Conservation (phyloP, 345 rosid species). For the Durio zibethinus region DNA sequence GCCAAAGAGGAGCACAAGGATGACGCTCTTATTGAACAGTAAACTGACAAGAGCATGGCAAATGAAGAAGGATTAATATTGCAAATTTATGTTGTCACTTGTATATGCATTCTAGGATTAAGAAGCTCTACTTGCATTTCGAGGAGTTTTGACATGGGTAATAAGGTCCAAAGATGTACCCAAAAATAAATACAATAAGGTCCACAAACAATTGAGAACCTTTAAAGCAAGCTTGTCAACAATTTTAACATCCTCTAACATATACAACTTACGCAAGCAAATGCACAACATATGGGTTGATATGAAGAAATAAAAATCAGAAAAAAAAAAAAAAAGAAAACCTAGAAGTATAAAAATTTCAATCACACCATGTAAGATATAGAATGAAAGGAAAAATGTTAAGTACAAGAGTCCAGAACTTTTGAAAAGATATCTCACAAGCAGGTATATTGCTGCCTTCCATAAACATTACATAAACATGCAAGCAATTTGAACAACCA, state of each 20-base stretch:
- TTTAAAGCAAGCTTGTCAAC: neutral
- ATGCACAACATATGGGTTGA: neutral
- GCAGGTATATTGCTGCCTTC: neutral
- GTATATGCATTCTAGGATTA: neutral
- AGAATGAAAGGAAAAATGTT: neutral
- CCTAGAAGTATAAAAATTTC: neutral
- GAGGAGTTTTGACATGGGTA: neutral
- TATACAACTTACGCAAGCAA: neutral
- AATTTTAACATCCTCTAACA: neutral
- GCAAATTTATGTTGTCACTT: neutral
- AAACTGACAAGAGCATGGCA: neutral
- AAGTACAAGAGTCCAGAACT: neutral
- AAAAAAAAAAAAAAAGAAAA: neutral
- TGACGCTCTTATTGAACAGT: neutral
- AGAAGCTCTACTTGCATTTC: neutral
- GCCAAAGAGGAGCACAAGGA: neutral
- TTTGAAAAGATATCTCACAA: neutral
- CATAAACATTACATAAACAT: neutral
- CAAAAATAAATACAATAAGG: neutral
- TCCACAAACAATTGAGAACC: neutral
- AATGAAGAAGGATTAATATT: neutral
- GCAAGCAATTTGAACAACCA: neutral
- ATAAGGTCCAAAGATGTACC: neutral
- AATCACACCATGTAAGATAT: neutral
- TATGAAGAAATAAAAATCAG: neutral